Conservation (phyloP, 2,329 filamentous ascomycete species). For the Zopfia rhizophila region DNA sequence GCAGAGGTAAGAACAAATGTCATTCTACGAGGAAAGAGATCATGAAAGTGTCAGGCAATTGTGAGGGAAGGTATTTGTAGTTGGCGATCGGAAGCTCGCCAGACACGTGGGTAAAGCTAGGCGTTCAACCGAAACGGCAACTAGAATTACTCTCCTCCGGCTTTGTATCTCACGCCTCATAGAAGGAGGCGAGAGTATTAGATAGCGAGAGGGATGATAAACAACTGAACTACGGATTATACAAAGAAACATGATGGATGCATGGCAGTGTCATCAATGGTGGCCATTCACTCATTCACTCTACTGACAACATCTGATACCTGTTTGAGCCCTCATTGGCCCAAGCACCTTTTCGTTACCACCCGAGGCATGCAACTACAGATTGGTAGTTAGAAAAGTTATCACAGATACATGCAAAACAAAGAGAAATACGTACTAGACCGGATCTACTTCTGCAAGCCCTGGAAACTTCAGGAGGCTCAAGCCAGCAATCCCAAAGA, state of each 20-base stretch:
- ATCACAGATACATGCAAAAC: conserved; percentile 14
- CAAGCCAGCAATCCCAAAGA: conserved; percentile 87
- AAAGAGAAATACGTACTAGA: conserved; percentile 72
- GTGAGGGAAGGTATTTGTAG: conserved; percentile 38
- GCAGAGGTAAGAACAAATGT: conserved; percentile 25
- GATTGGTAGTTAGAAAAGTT: neutral
- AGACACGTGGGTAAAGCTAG: conserved; percentile 42
- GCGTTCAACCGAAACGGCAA: conserved; percentile 37
- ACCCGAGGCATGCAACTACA: conserved; percentile 53
- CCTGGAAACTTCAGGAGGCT: conserved; percentile 83
- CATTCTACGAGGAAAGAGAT: conserved; percentile 21
- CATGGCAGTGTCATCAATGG: neutral
- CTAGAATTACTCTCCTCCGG: conserved; percentile 68
- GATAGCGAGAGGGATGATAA: conserved; percentile 68
- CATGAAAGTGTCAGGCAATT: conserved; percentile 34
- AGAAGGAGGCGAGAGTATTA: conserved; percentile 70
- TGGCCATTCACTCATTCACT: neutral
- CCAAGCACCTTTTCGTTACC: conserved; percentile 49
- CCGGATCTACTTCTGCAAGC: conserved; percentile 82
- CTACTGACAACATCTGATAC: too few species aligned
- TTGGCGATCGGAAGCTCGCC: conserved; percentile 33
- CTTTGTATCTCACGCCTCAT: conserved; percentile 76
- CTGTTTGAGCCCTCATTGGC: too few species aligned
- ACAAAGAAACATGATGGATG: neutral
- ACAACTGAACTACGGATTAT: neutral